phyloP scores from a whole-genome alignment of 2,329 filamentous ascomycete genomes.

The Macrophomina pseudophaseolina region DNA sequence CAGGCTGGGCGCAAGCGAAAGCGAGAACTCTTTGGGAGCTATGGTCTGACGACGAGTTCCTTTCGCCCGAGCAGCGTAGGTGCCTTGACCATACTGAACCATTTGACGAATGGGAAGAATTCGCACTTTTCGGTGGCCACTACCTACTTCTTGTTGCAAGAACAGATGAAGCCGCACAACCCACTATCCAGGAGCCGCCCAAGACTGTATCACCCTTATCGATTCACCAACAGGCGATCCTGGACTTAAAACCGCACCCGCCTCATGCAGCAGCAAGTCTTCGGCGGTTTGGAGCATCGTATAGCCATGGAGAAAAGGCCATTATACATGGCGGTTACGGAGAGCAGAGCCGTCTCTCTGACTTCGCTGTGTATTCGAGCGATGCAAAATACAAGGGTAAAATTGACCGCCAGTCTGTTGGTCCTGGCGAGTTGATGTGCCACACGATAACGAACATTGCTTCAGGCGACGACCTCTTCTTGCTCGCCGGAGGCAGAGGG shows the following conservation, averaged over 20 bases:
- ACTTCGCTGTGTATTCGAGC: conserved; percentile 50
- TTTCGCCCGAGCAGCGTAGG: conserved; percentile 64
- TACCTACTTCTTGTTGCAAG: conserved; percentile 78
- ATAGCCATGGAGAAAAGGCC: conserved; percentile 39
- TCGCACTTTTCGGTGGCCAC: conserved; percentile 81
- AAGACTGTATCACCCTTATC: background rate
- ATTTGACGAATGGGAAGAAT: conserved; percentile 97
- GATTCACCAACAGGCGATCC: background rate
- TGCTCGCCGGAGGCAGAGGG: conserved; percentile 78
- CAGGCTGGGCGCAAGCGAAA: conserved; percentile 70
- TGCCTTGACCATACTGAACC: conserved; percentile 74
- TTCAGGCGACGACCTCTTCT: conserved; percentile 60
- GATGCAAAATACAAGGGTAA: background rate
- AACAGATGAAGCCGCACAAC: background rate
- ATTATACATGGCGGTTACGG: conserved; percentile 54
- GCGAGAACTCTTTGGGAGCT: conserved; percentile 79
- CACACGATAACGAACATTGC: conserved; percentile 69
- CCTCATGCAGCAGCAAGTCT: conserved; percentile 29
- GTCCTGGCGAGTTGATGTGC: conserved; percentile 61
- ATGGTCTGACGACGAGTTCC: conserved; percentile 74
- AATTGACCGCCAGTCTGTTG: background rate
- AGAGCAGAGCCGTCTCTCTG: conserved; percentile 54
- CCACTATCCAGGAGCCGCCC: background rate
- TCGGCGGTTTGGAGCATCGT: conserved; percentile 48
- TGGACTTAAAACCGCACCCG: background rate